Conservation (phyloP, 768 basidiomycete species). For the Pleurotus salmoneostramineus region DNA sequence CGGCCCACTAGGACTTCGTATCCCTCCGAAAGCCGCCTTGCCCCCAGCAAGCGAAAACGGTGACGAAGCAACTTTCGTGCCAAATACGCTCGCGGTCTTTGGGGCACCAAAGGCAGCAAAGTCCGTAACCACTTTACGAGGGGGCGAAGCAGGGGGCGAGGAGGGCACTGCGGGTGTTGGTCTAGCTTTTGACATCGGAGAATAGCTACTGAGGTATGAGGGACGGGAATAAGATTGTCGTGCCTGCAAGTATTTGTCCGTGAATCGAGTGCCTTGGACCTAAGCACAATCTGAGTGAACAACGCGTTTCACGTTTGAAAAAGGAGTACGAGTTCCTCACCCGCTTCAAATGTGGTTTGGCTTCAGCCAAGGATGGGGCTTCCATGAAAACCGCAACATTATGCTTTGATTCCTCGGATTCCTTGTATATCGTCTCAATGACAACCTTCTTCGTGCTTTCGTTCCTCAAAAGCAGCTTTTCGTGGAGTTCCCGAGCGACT, state of each 20-base stretch:
- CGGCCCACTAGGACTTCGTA: conserved; percentile 41
- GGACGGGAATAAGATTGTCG: conserved; percentile 55
- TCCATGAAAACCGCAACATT: conserved; percentile 86
- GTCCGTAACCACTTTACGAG: conserved; percentile 85
- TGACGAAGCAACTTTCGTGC: conserved; percentile 76
- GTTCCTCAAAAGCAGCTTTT: conserved; percentile 84
- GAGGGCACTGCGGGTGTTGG: conserved; percentile 23
- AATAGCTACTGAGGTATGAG: conserved; percentile 49
- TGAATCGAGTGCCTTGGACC: conserved; percentile 95
- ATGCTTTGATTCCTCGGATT: conserved; percentile 82
- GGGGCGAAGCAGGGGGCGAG: conserved; percentile 60
- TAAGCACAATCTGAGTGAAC: conserved; percentile 23
- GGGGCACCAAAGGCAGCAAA: conserved; percentile 85
- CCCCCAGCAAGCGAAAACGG: conserved; percentile 78
- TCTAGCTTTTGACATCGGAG: conserved; percentile 14
- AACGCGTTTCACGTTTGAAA: neutral
- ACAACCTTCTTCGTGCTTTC: conserved; percentile 97
- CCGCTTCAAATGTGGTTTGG: conserved; percentile 73
- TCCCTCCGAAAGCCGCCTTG: conserved; percentile 82
- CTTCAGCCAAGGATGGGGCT: conserved; percentile 66
- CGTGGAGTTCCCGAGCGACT: conserved; percentile 91
- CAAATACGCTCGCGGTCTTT: conserved; percentile 73
- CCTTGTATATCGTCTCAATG: conserved; percentile 94
- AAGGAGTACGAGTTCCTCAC: conserved; percentile 35
- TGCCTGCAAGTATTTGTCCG: conserved; percentile 89